Percentiles rank a stretch among this genome's conserved stretches.
phyloP scores from a whole-genome alignment of 139 green algal genomes.

The Micractinium sp. region DNA sequence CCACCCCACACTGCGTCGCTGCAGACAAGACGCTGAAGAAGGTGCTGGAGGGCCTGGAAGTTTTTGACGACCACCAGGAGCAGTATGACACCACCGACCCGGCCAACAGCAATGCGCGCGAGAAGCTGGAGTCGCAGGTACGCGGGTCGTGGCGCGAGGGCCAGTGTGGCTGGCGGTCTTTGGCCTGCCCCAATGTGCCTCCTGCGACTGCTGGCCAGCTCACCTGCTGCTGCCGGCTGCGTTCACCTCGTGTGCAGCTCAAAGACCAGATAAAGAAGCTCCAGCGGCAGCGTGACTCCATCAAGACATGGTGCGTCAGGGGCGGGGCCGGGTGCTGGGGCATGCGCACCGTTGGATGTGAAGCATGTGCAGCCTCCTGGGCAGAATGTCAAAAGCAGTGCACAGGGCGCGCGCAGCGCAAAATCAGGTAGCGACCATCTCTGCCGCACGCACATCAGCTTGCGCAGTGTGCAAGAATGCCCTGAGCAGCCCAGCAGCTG shows the following conservation, averaged over 20 bases:
- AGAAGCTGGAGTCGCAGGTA: conserved; percentile 95
- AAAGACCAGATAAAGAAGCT: conserved; percentile 99
- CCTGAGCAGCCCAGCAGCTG: neutral
- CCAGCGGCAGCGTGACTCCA: conserved; percentile 96
- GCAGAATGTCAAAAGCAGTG: too few relatives aligned
- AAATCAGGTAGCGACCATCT: too few relatives aligned
- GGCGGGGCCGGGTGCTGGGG: neutral
- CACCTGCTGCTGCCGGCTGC: neutral
- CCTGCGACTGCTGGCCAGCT: neutral
- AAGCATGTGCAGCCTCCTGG: too few relatives aligned
- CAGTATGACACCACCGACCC: conserved; percentile 93
- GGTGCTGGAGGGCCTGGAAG: conserved; percentile 94
- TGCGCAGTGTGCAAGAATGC: neutral
- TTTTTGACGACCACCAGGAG: conserved; percentile 97
- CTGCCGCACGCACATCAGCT: too few relatives aligned
- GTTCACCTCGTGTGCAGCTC: conserved; percentile 47
- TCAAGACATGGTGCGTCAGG: conserved; percentile 94
- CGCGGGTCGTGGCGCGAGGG: neutral
- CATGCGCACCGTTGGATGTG: too few relatives aligned
- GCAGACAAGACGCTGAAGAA: conserved; percentile 92
- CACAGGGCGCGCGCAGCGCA: too few relatives aligned
- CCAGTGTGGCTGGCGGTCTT: neutral
- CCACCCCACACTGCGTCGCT: neutral
- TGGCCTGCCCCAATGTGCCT: too few relatives aligned
- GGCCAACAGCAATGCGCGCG: conserved; percentile 84